Conservation (phyloP, 2,329 filamentous ascomycete genomes). For the Pseudonectria foliicola region DNA sequence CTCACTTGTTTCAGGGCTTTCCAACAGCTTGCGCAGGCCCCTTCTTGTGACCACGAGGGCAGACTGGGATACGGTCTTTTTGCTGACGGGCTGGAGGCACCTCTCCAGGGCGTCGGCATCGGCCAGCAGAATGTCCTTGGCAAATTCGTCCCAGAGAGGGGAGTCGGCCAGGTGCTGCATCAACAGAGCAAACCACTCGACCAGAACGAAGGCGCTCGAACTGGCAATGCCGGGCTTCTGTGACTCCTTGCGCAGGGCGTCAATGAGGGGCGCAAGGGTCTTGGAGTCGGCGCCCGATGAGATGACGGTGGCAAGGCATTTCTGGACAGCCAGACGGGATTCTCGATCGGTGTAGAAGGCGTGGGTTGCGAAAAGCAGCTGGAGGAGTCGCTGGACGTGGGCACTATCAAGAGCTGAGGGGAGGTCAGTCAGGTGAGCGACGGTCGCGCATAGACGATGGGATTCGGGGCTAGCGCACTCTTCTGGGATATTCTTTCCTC, state of each 20-base stretch:
- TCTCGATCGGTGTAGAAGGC: slow-evolving; percentile 78
- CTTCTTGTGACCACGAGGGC: slow-evolving; percentile 73
- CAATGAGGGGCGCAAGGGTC: slow-evolving; percentile 57
- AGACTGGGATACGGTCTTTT: slow-evolving; percentile 60
- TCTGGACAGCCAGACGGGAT: slow-evolving; percentile 76
- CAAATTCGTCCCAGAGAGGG: slow-evolving; percentile 56
- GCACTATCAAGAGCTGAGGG: slow-evolving; percentile 39
- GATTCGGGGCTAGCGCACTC: slow-evolving; percentile 34
- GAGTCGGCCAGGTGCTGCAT: slow-evolving; percentile 63
- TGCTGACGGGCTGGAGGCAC: slow-evolving; percentile 61
- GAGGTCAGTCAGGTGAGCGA: slow-evolving; percentile 1
- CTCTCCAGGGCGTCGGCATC: slow-evolving; percentile 71
- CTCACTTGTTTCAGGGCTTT: slow-evolving; percentile 45
- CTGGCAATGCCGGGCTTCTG: slow-evolving; percentile 71
- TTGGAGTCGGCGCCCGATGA: slow-evolving; percentile 46
- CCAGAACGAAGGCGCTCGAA: slow-evolving; percentile 76
- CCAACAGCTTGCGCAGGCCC: slow-evolving; percentile 68
- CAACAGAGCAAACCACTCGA: slow-evolving; percentile 82
- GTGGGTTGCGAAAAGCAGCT: slow-evolving; percentile 79
- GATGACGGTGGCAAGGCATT: slow-evolving; percentile 66
- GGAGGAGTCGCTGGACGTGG: slow-evolving; percentile 50
- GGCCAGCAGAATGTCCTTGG: slow-evolving; percentile 57
- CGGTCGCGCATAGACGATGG: neutral
- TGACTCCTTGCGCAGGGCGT: slow-evolving; percentile 63
- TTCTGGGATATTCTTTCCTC: slow-evolving; percentile 50